These are phyloP conservation scores for Piedraia hortae DNA, from an alignment of 2,329 filamentous ascomycete species.

Conservation along the genomic window DNA sequence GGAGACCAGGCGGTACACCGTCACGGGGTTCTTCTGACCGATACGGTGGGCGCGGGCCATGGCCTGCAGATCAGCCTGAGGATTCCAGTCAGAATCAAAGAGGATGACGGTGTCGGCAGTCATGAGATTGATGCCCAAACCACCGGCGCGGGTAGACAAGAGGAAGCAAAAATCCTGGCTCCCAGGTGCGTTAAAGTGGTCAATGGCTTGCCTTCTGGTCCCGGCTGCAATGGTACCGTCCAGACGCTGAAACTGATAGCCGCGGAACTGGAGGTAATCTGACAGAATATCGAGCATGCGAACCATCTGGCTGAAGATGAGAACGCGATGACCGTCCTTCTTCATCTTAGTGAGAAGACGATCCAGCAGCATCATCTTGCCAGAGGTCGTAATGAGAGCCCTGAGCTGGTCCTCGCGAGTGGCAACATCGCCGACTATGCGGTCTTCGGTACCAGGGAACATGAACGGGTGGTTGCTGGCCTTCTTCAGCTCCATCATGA, in stretches of 20 bases:
- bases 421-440: slow-evolving; percentile 46
- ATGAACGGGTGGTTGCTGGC: slow-evolving; percentile 97
- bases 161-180: slow-evolving; percentile 94
- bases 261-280: slow-evolving; percentile 74
- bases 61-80: slow-evolving; percentile 86
- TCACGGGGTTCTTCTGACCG: slow-evolving; percentile 85
- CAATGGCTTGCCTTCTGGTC: slow-evolving; percentile 74
- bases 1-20: slow-evolving; percentile 83
- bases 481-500: slow-evolving; percentile 99
- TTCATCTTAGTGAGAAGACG: slow-evolving; percentile 83
- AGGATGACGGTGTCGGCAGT: slow-evolving; percentile 94
- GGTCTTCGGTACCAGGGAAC: slow-evolving; percentile 82
- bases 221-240: slow-evolving; percentile 84
- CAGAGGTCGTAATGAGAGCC: slow-evolving; percentile 81
- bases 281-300: slow-evolving; percentile 92
- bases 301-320: slow-evolving; percentile 99
- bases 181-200: slow-evolving; percentile 91
- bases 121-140: slow-evolving; percentile 97
- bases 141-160: slow-evolving; percentile 80
- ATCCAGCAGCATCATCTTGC: slow-evolving; percentile 98
- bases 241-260: slow-evolving; percentile 84
- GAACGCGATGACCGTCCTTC: slow-evolving; percentile 74
- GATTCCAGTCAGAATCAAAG: slow-evolving; percentile 98
- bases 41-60: slow-evolving; percentile 98
- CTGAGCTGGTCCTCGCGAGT: slow-evolving; percentile 77